Evolutionary conservation across 768 basidiomycete genomes (phyloP), one percentile per base, ranked within the genome.

Genomic region (Lactarius hengduanensis): DNA sequence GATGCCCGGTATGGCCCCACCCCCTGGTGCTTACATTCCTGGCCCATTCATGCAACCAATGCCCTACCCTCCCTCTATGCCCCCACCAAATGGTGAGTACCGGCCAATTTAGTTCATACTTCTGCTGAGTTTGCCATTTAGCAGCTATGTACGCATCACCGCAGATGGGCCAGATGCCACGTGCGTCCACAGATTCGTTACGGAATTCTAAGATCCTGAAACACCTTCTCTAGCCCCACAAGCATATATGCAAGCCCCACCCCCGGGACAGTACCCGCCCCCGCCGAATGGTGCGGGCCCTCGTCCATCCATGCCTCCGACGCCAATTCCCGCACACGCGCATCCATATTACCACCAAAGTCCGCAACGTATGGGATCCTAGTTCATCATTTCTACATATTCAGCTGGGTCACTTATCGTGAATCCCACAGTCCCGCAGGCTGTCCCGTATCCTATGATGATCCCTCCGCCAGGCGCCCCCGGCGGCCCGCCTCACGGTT

Each of bases 381-480:
- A 43, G 57, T 65, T 54, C 56, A 18, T 59, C 67, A 41, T 72
- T 67, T 72, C 59, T 64, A 66, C 63, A 63, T 70, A 73, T 65
- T 64, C 43, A 34, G 15, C 47, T 26, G 22, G 28, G 11, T 22
- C 26, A 18, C 53, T 63, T 22, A 64, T 59, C 53, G 20, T 6
- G 15, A 36, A 26, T 26, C 43, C 32, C 61, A 69, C 77, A 94
- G 92, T 94, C 75, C 87, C 88, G 77, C 92, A 93, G 72, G 90
- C 92, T 40, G 86, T 91, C 70, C 89, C 90, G 57, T 94, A 94
- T 75, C 88, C 84, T n/a, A 91, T 92, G 89, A 94, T 94, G 91
- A 92, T 92, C 89, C 89, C 87, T 62, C 90, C 89, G 63, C 88
- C 88, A 16, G 86, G 88, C 59, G 84, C 81, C 64, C 78, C 77